Conservation (phyloP, 2,329 filamentous ascomycete species). For the Fusarium hostae region DNA sequence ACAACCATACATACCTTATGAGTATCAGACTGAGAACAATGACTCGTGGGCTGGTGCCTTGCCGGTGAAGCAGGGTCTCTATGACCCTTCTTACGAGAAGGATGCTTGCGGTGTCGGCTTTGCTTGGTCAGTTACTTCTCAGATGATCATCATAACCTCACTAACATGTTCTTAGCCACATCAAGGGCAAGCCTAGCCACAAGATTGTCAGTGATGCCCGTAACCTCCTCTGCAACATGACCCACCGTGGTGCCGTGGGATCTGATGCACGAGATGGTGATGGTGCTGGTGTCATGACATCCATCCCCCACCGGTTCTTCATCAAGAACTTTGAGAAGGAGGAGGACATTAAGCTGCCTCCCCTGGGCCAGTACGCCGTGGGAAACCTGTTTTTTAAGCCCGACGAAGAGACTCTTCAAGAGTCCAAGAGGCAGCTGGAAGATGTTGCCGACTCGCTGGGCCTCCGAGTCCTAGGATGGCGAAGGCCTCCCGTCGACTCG, state of each 20-base stretch:
- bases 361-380: constrained; percentile 92
- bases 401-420: constrained; percentile 86
- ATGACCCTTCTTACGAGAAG: constrained; percentile 95
- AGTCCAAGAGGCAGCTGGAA: constrained; percentile 93
- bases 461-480: constrained; percentile 93
- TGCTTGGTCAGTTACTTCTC: constrained; percentile 77
- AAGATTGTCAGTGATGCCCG: constrained; percentile 98
- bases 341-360: constrained; percentile 86
- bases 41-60: constrained; percentile 92
- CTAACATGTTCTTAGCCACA: constrained; percentile 72
- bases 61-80: constrained; percentile 97
- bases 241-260: constrained; percentile 96
- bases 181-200: constrained; percentile 96
- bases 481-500: constrained; percentile 93
- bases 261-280: constrained; percentile 98
- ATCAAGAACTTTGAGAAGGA: constrained; percentile 97
- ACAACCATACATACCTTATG: constrained; percentile 75
- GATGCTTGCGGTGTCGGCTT: constrained; percentile 99
- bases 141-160: not conserved
- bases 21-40: constrained; percentile 89
- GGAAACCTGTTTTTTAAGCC: constrained; percentile 99
- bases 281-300: constrained; percentile 99
- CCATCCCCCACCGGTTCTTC: constrained; percentile 98
- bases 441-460: constrained; percentile 89
- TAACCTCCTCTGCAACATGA: constrained; percentile 99